Percentiles rank a stretch among this genome's conserved stretches.
Conservation (phyloP, 1,139 yeast species). For the Maudiozyma humilis region DNA sequence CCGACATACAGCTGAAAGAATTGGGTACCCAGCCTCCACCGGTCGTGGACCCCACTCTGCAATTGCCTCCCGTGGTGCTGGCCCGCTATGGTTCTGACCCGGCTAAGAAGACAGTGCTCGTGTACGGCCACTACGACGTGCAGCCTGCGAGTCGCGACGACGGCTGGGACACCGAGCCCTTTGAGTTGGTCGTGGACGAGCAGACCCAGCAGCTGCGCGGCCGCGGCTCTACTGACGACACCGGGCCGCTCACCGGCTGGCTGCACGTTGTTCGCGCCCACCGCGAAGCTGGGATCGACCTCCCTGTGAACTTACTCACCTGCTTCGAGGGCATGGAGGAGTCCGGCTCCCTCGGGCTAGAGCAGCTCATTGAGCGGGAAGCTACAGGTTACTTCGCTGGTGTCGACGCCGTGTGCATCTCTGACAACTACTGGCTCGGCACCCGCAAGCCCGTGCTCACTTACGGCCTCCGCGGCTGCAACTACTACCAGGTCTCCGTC, state of each 20-base stretch:
- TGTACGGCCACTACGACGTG: conserved; percentile 96
- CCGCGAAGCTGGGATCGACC: conserved; percentile 68
- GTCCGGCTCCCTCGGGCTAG: conserved; percentile 89
- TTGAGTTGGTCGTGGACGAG: conserved; percentile 51
- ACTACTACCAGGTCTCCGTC: conserved; percentile 75
- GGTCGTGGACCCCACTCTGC: conserved; percentile 51
- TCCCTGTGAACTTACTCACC: conserved; percentile 86
- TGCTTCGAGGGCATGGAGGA: conserved; percentile 99
- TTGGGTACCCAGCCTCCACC: conserved; percentile 89
- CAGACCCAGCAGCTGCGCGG: conserved; percentile 57
- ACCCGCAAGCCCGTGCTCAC: conserved; percentile 94
- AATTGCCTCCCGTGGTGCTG: conserved; percentile 86
- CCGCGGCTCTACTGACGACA: conserved; percentile 94
- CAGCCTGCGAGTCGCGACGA: conserved; percentile 91
- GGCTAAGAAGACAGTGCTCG: conserved; percentile 72
- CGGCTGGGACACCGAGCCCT: conserved; percentile 95
- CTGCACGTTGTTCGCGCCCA: conserved; percentile 88
- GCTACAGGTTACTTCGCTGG: conserved; percentile 71
- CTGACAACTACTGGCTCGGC: conserved; percentile 98
- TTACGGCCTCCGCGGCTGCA: conserved; percentile 94
- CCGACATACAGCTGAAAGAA: conserved; percentile 71
- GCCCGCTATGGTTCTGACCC: conserved; percentile 82
- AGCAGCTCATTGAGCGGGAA: conserved; percentile 69
- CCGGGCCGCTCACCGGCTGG: conserved; percentile 98
- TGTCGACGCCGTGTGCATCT: conserved; percentile 90